Evolutionary conservation across 1,139 yeast genomes (phyloP), one percentile per base, ranked within the genome.

Genomic region (Blastobotrys malaysiensis): DNA sequence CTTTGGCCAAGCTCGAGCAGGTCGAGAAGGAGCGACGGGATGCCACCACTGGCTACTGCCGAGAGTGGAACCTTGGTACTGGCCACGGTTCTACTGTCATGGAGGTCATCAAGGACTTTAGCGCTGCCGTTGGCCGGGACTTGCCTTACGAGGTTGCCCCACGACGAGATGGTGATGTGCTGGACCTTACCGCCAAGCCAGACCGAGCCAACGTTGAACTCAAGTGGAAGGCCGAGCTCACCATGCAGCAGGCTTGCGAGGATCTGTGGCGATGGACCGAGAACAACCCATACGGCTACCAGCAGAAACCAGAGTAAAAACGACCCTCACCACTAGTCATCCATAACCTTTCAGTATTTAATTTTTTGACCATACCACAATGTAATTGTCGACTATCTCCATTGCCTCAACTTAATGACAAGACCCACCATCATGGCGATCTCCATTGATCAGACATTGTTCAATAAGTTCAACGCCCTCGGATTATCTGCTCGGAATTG

Each of bases 11-110:
- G 68, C 77, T 87, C 55, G 77, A 77, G 57, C 63, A 66, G n/a
- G 63, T 72, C 49, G 58, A 65, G 7, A 50, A 62, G 45, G 63
- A 68, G n/a, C 54, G 59, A 13, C 56, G 55, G 9, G 60, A 59
- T 45, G 52, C 51, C 45, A 63, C 68, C 13, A 62, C 69, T 31
- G 88, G 88, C 5, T 74, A 81, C 55, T 82, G 79, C 66, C 77
- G 91, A 54, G 93, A 83, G 65, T 88, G 95, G 95, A 88, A 88
- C 66, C 77, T 87, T 59, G 95, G 95, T 48, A 83, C 93, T 21
- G 95, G 95, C 49, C 79, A 76, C 47, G 95, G 95, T 5, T 77
- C 86, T 7, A 86, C 95, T 1, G 95, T 87, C 5, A 75, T 86
- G 55, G 91, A 88, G 62, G 85, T 87, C 51, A 79, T 82, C 65